Conservation (phyloP, 768 basidiomycete species). For the Infundibulicybe gibba region DNA sequence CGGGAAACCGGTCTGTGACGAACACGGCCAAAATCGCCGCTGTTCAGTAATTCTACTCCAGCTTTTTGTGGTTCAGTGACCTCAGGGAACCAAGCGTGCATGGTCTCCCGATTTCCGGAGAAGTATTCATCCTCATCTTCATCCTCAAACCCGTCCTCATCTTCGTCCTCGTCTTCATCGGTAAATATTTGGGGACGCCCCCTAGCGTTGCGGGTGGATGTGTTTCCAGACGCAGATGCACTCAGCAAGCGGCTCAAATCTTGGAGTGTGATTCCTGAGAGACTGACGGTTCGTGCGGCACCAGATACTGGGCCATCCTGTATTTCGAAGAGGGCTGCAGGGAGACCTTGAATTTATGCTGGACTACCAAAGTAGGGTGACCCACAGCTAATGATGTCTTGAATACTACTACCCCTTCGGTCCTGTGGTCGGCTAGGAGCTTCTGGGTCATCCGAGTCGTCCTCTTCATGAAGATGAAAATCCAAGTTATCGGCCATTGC, state of each 20-base stretch:
- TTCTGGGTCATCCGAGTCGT: too few species aligned
- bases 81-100: constrained; percentile 24
- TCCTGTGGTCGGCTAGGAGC: too few species aligned
- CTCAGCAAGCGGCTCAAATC: constrained; percentile 26
- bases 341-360: background rate
- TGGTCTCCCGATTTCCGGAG: constrained; percentile 20
- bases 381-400: constrained; percentile 24
- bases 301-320: constrained; percentile 19
- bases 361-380: background rate
- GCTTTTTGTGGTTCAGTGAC: constrained; percentile 57
- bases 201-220: background rate
- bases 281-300: constrained; percentile 10
- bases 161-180: constrained; percentile 12
- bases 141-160: constrained; percentile 29
- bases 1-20: constrained; percentile 43
- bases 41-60: constrained; percentile 62
- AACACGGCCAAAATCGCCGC: constrained; percentile 80
- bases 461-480: too few species aligned
- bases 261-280: constrained; percentile 25
- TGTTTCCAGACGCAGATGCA: background rate
- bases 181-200: background rate
- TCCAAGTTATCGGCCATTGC: too few species aligned
- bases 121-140: constrained; percentile 34
- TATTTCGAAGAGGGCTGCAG: constrained; percentile 27
- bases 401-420: constrained; percentile 10